phyloP scores from a whole-genome alignment of 768 basidiomycete genomes.

The Auricularia sp. region DNA sequence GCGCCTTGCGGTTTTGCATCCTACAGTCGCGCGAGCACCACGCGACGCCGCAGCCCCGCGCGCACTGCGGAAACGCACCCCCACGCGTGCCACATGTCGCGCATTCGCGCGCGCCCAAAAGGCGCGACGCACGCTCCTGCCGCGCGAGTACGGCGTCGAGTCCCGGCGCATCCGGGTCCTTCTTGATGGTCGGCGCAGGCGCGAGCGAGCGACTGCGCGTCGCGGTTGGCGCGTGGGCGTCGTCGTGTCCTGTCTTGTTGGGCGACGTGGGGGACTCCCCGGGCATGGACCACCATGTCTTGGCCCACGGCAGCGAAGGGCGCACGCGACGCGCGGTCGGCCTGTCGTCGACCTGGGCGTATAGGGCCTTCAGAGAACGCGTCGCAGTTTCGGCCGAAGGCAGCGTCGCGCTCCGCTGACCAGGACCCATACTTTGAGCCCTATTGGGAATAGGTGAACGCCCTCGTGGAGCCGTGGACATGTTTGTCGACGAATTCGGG shows the following conservation, averaged over 20 bases:
- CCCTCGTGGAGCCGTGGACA: background rate
- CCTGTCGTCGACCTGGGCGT: background rate
- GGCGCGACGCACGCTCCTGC: conserved; percentile 42
- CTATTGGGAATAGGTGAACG: background rate
- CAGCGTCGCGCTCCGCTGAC: background rate
- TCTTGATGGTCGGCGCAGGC: background rate
- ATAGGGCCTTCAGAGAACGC: background rate
- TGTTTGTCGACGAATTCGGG: background rate
- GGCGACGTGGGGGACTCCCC: background rate
- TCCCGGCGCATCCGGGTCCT: background rate
- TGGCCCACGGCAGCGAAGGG: background rate
- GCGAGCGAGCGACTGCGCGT: background rate
- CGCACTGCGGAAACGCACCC: conserved; percentile 50
- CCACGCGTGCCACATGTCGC: conserved; percentile 45
- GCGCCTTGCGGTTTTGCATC: conserved; percentile 17
- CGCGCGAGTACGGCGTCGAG: conserved; percentile 41
- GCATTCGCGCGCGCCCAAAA: conserved; percentile 36
- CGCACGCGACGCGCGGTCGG: background rate
- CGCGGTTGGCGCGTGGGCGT: background rate
- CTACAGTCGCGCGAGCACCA: conserved; percentile 62
- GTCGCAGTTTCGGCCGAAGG: background rate
- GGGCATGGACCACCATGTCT: background rate
- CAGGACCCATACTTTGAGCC: background rate
- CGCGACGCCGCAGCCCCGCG: conserved; percentile 39
- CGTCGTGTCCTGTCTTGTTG: background rate